Evolutionary conservation across 2,329 filamentous ascomycete species (phyloP), one percentile per base, ranked within the genome.

Genomic region (Neoscytalidium dimidiatum): DNA sequence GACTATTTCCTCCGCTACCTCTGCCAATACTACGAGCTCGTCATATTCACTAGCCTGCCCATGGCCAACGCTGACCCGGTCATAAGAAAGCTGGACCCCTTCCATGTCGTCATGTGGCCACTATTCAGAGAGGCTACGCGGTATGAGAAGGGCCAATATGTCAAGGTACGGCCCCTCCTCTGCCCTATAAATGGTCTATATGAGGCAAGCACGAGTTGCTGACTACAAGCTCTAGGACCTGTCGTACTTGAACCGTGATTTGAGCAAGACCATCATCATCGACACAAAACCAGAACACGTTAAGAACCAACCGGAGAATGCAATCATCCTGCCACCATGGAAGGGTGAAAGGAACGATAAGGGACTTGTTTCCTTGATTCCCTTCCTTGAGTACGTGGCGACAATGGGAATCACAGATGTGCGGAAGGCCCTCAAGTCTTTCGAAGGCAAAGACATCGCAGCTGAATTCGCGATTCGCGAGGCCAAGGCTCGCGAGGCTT

Each of bases 1-100:
- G 95, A 99, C 81, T 99, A 99, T 82, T 99, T 99, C 82, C 82
- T 99, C 68, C 92, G 92, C 74, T 99, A 99, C 78, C 86, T 99
- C 56, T 94, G 92, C 79, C 94, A 97, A 78, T 98, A 99, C 84
- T 99, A 97, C 76, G 95, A 99, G 79, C 84, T 99, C 63, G 95
- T 98, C 61, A 88, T 99, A 69, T 99, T 98, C 82, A 99, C 95
- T 33, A 92, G 87, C 43, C 90, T 95, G 52, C 93, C 94, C 0
- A 92, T 89, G 73, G 89, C 88, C 73, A 90, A 92, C 75, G 94
- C 89, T 29, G 93, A 97, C 71, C 92, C 92, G 26, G 86, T 99
- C 60, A 87, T 97, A 69, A 89, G 92, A 73, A 99, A 99, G 80
- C 84, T 99, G 66, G 95, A 99, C 75, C 95, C 94, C 38, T 98